Evolutionary conservation across 2,329 filamentous ascomycete genomes (phyloP).

Genomic region (Aspergillus sp.): DNA sequence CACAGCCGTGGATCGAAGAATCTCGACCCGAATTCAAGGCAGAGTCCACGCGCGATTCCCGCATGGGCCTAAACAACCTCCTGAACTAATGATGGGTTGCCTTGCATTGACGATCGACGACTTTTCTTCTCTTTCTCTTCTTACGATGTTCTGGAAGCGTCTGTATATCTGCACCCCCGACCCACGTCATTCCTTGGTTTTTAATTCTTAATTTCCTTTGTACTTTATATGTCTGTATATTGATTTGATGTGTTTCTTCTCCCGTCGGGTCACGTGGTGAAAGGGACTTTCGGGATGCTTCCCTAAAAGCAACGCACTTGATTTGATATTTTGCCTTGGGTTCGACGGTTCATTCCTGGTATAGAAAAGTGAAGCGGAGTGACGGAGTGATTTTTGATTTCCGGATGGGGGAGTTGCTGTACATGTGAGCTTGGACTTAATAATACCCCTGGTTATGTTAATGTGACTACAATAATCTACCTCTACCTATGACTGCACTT

Average conservation of each 20-base stretch:
- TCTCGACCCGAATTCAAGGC: slow-evolving; percentile 14
- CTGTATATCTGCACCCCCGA: slow-evolving; percentile 14
- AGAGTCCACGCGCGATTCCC: slow-evolving; percentile 32
- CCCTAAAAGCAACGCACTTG: slow-evolving; percentile 8
- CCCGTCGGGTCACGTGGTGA: slow-evolving; percentile 18
- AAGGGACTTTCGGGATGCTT: background rate
- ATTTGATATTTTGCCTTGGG: slow-evolving; percentile 1
- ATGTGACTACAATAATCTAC: slow-evolving; percentile 1
- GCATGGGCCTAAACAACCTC: slow-evolving; percentile 39
- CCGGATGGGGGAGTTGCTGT: slow-evolving; percentile 5
- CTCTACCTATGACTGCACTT: background rate
- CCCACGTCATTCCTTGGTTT: slow-evolving; percentile 15
- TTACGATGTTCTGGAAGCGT: slow-evolving; percentile 16
- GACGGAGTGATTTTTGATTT: slow-evolving; percentile 4
- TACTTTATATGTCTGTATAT: slow-evolving; percentile 18
- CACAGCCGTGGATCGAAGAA: slow-evolving; percentile 23
- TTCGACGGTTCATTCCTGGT: slow-evolving; percentile 3
- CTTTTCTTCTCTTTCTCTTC: slow-evolving; percentile 13
- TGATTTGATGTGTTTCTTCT: slow-evolving; percentile 7
- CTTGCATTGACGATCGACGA: slow-evolving; percentile 22
- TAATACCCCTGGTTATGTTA: slow-evolving; percentile 20
- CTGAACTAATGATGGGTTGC: slow-evolving; percentile 30
- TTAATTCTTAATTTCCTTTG: slow-evolving; percentile 15
- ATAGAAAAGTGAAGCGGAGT: slow-evolving; percentile 14
- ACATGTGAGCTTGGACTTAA: slow-evolving; percentile 16